Evolutionary conservation across 164 flowering plant genomes (phyloP).

Genomic region (Magnolia officinalis): DNA sequence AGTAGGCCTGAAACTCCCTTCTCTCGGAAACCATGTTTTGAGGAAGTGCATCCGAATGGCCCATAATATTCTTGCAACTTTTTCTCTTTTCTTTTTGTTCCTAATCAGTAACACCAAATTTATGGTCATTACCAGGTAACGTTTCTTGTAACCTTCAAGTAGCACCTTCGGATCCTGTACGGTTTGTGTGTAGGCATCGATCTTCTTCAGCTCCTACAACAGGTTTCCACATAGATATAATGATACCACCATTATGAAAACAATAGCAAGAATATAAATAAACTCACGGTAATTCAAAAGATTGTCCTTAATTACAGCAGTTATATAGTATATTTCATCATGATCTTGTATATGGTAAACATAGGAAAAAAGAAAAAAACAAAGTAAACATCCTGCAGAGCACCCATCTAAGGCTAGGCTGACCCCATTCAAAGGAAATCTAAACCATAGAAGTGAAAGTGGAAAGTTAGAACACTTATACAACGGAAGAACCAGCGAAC

Average conservation of each 20-base stretch:
- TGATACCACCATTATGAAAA: background rate
- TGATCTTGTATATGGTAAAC: background rate
- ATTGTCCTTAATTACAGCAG: background rate
- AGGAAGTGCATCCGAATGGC: no score
- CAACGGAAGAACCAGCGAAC: no score
- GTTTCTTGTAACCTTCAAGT: slow-evolving; percentile 6
- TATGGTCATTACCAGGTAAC: slow-evolving; percentile 1
- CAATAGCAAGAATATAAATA: background rate
- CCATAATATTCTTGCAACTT: background rate
- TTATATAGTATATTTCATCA: background rate
- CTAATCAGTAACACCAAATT: background rate
- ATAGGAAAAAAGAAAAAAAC: no score
- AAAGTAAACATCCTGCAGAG: background rate
- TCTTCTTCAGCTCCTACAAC: slow-evolving; percentile 17
- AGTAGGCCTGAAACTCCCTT: no score
- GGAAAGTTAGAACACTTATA: no score
- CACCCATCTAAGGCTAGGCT: background rate
- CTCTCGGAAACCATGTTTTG: no score
- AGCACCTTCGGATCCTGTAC: slow-evolving; percentile 13
- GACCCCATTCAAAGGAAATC: background rate
- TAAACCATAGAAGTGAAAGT: no score
- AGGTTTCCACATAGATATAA: background rate
- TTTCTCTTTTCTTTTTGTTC: no score
- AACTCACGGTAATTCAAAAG: background rate
- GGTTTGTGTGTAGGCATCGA: slow-evolving; percentile 16